Conservation (phyloP, 2,329 filamentous ascomycete species). For the Fusarium sp. region DNA sequence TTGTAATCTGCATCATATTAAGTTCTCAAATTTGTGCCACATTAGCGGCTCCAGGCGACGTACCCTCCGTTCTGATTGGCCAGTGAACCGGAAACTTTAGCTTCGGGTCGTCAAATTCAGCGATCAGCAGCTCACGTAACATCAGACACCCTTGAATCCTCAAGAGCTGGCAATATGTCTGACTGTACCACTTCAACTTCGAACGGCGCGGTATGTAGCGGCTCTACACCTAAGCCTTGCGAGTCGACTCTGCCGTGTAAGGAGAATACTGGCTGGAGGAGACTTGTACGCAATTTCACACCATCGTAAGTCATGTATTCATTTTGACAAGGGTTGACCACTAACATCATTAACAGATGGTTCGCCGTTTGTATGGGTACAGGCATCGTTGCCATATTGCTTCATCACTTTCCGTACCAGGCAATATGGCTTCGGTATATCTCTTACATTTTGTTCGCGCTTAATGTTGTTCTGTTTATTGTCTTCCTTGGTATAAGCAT, state of each 20-base stretch:
- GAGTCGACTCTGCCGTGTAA: constrained; percentile 44
- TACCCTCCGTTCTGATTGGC: not conserved
- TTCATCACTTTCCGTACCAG: constrained; percentile 72
- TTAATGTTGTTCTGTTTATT: constrained; percentile 70
- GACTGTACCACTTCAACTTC: constrained; percentile 20
- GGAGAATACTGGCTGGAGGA: constrained; percentile 56
- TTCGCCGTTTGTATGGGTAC: constrained; percentile 75
- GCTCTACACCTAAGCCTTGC: constrained; percentile 23
- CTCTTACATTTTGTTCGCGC: constrained; percentile 68
- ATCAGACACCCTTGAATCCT: constrained; percentile 2
- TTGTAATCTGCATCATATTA: not conserved
- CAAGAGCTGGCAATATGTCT: constrained; percentile 30
- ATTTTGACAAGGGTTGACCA: not conserved
- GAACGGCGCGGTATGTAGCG: constrained; percentile 14
- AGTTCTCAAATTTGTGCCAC: not conserved
- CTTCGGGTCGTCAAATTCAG: constrained; percentile 4
- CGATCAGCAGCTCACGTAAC: constrained; percentile 32
- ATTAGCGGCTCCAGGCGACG: not conserved
- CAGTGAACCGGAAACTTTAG: constrained; percentile 22
- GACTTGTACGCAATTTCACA: constrained; percentile 64
- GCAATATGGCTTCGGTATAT: constrained; percentile 68
- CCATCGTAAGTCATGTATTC: constrained; percentile 58
- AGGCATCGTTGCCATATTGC: constrained; percentile 72
- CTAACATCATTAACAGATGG: constrained; percentile 57
- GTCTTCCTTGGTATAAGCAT: constrained; percentile 65